Base-by-base conservation (phyloP, 2,329 filamentous ascomycete genomes). In the Ophiostoma pallidulum region DNA sequence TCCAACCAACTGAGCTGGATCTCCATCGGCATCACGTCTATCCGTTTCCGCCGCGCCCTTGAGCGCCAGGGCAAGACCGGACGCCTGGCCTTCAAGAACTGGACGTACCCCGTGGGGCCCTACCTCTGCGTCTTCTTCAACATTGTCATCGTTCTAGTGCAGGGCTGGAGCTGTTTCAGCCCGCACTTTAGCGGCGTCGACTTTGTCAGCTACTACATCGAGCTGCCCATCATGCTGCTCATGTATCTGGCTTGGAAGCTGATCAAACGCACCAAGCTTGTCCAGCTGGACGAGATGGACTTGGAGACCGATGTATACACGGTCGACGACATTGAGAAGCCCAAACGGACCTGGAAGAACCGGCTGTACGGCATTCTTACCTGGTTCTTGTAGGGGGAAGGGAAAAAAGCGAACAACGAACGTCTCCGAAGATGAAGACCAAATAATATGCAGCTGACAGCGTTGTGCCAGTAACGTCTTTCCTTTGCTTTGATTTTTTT, bases 1-100 rank as follows among this genome's bases (percentile, higher is more conserved):
- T 82, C 78, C 0, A 83, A 82, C 59, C 80, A 83, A 62, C 64
- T 84, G 4, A 77, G 76, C 42, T 84, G 80, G 79, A 73, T 77
- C 54, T 70, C 75, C 48, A 84, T 84, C 50, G 74, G 78, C 7
- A 67, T 83, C 46, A 74, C 80, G 1, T 82, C 77, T 0, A 63
- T 84, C n/a, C 77, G 80, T 22, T 84, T 84, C 66, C 76, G 80
- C 22, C 63, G 68, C 4, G 80, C 68, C 4, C 63, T 84, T 46
- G 66, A 67, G 40, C 59, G 63, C 2, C 80, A 84, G 53, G 73
- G 73, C n/a, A 73, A 79, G 41, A 75, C 77, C n/a, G n/a, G n/a
- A 8, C 74, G 81, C 50, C 67, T 75, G 1, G 67, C 84, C 0
- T 84, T 79, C 64, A 75, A 72, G 51, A 83, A 83, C 57, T 82